Conservation (phyloP, 345 rosid genomes). For the Rhizophora mangle region DNA sequence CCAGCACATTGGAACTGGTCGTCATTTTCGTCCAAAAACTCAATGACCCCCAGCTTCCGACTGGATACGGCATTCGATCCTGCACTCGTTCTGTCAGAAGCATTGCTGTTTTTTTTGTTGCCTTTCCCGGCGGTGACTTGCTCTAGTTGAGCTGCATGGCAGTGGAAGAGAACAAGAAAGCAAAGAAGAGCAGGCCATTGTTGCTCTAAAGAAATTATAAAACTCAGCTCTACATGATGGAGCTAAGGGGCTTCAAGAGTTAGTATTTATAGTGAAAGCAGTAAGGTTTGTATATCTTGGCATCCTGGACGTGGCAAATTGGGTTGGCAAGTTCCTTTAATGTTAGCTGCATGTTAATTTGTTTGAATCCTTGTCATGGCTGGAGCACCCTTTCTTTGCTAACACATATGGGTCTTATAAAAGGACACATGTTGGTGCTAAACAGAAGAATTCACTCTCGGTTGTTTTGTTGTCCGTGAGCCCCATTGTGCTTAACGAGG, state of each 20-base stretch:
- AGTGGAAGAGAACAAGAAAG: constrained; percentile 9
- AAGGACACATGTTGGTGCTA: neutral
- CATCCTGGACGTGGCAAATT: constrained; percentile 20
- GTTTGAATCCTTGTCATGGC: constrained; percentile 11
- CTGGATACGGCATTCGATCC: constrained; percentile 15
- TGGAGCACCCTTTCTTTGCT: neutral
- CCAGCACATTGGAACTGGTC: constrained; percentile 40
- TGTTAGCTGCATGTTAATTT: constrained; percentile 6
- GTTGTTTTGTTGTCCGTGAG: too few relatives aligned
- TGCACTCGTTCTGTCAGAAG: constrained; percentile 25
- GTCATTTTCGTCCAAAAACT: constrained; percentile 37
- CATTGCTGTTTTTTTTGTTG: constrained; percentile 4
- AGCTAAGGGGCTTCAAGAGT: too few relatives aligned
- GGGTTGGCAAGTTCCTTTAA: neutral
- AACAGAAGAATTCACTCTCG: too few relatives aligned
- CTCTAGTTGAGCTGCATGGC: constrained; percentile 6
- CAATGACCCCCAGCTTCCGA: constrained; percentile 37
- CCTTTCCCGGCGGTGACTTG: neutral
- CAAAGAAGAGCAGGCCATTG: constrained; percentile 16
- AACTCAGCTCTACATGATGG: neutral
- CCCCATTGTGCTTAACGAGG: too few relatives aligned
- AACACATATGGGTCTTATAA: constrained; percentile 5
- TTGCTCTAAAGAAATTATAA: too few relatives aligned
- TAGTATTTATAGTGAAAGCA: constrained; percentile 1
- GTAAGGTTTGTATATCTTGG: neutral